phyloP scores from a whole-genome alignment of 345 rosid genomes.

The Mallotus nudiflorus region DNA sequence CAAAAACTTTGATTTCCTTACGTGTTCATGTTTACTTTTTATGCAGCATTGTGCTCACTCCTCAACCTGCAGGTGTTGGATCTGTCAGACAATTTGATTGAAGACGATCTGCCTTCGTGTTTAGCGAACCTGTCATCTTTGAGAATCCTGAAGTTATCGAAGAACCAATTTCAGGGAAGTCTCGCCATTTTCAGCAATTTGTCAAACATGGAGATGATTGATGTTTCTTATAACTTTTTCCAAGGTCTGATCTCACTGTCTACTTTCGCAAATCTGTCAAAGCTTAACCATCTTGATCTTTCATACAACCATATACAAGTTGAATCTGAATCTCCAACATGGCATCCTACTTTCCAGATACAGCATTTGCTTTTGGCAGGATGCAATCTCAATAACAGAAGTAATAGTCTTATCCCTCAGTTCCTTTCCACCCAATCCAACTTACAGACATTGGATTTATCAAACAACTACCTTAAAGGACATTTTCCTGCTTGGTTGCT shows the following conservation, averaged over 20 bases:
- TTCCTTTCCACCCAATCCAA: constrained; percentile 16
- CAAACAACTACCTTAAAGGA: no score
- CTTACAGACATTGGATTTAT: no score
- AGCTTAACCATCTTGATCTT: constrained; percentile 19
- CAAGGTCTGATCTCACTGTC: constrained; percentile 14
- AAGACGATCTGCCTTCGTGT: no score
- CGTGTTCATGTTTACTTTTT: no score
- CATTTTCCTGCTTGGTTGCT: no score
- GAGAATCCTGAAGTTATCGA: constrained; percentile 12
- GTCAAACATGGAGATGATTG: constrained; percentile 12
- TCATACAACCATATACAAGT: constrained; percentile 25
- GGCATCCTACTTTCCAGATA: constrained; percentile 24
- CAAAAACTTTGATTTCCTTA: no score
- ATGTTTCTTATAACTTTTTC: constrained; percentile 14
- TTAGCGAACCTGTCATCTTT: constrained; percentile 20
- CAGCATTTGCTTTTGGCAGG: constrained; percentile 17
- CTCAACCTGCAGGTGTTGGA: no score
- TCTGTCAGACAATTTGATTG: no score
- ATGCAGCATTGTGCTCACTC: no score
- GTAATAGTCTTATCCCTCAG: background rate
- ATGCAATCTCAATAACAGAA: constrained; percentile 15
- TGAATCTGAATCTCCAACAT: constrained; percentile 20
- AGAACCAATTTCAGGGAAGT: constrained; percentile 15
- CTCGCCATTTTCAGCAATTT: constrained; percentile 18
- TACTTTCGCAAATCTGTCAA: constrained; percentile 19